These are phyloP conservation scores for Prunus campanulata DNA, from an alignment of 306 rosid genomes.

Conservation along the genomic window DNA sequence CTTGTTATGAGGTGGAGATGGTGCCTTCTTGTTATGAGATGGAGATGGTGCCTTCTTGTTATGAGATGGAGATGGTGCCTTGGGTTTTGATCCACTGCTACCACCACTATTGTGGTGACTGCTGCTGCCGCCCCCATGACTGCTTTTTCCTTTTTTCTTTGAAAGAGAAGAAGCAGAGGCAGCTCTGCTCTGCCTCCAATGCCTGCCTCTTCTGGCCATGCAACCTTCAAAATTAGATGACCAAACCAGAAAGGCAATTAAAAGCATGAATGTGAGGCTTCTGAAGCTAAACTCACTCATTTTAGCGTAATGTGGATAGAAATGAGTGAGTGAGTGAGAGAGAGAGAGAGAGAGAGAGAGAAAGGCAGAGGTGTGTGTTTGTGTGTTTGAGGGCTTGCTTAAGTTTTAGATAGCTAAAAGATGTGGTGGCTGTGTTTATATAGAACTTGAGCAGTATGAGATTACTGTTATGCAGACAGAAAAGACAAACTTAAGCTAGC, in stretches of 20 bases:
- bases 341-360: constrained; percentile 3
- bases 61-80: constrained; percentile 8
- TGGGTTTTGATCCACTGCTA: constrained; percentile 57
- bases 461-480: constrained; percentile 25
- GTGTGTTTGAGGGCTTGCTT: constrained; percentile 7
- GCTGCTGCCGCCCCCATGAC: constrained; percentile 1
- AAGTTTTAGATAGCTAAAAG: constrained; percentile 9
- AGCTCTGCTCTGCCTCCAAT: constrained; percentile 65
- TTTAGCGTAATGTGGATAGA: constrained; percentile 31
- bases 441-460: constrained; percentile 25
- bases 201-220: constrained; percentile 84
- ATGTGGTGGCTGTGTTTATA: constrained; percentile 50
- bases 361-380: neutral
- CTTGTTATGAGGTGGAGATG: constrained; percentile 28
- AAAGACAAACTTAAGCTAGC: constrained; percentile 16
- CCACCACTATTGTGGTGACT: constrained; percentile 1
- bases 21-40: constrained; percentile 13
- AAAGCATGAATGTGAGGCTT: constrained; percentile 49
- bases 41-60: constrained; percentile 34
- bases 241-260: constrained; percentile 60
- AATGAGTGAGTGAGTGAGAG: neutral
- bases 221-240: constrained; percentile 71
- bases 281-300: constrained; percentile 63
- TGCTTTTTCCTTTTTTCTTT: constrained; percentile 63
- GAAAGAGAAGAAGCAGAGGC: constrained; percentile 45